Base-by-base conservation (phyloP, 2,329 filamentous ascomycete genomes). In the Alternaria ethzedia region DNA sequence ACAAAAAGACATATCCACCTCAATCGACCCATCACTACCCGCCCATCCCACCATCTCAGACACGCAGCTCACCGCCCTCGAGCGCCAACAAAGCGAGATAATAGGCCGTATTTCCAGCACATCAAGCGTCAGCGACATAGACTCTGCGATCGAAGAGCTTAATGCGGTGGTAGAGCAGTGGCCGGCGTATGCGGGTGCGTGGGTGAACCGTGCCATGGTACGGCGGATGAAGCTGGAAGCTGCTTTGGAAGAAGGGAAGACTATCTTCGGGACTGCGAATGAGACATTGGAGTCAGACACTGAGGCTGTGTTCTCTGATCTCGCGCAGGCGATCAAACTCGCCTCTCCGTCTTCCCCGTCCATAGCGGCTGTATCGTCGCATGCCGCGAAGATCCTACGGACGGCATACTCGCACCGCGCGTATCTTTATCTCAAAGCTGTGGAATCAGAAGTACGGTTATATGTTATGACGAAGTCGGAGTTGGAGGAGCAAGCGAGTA, bases 121-220 rank as follows among this genome's bases (percentile, higher is more conserved):
- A 13, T 70, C 72, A 4, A 66, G 64, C 13, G 23, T 25, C 3
- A 2, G 50, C 5, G 54, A 47, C 5, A 69, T 78, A 36, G 61
- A 71, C 6, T 50, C 61, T 12, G 74, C 70, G 17, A 67, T 76
- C 4, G 23, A 26, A 10, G 78, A 82, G 6, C 81, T 94, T 6
- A 83, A 85, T 28, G 74, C 78, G 3, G 82, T 93, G 30, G 86
- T 93, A 44, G 72, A 81, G 3, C 79, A 86, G 23, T 76, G 88
- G 57, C 90, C 91, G 4, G 79, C 82, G 30, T 94, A 94, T 78
- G 90, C 91, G 21, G 92, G 90, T 66, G 90, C 89, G 6, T 86
- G 88, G 61, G 91, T 93, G 76, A 94, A 95, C 78, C 86, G 91
- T 54, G 91, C 90, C 3, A 92, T 94, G 77, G 85, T 90, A 9